These are phyloP conservation scores for Hericium alpestre DNA, from an alignment of 768 basidiomycete species.

Conservation along the genomic window DNA sequence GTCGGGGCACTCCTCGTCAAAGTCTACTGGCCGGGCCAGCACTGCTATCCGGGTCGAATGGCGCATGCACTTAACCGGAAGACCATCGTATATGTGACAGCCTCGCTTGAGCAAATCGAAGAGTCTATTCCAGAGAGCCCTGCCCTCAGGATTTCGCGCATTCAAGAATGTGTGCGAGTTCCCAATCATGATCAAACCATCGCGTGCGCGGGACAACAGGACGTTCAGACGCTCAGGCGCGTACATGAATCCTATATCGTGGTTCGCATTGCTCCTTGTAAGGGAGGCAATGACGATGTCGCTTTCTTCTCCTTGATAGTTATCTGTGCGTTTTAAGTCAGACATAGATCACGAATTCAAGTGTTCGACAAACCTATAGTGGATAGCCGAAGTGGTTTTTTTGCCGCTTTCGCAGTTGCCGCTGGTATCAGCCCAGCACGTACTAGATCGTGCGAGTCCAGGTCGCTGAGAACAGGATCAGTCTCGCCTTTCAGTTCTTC, in stretches of 20 bases:
- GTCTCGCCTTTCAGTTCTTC: constrained; percentile 30
- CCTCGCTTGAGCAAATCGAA: constrained; percentile 32
- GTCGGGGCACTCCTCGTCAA: constrained; percentile 42
- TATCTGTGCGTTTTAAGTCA: constrained; percentile 33
- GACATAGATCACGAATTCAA: no score
- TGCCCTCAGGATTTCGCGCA: constrained; percentile 32
- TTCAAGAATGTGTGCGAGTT: constrained; percentile 48
- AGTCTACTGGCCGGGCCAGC: constrained; percentile 34
- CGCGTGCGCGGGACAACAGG: constrained; percentile 55
- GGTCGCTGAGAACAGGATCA: constrained; percentile 54
- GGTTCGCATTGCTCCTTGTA: constrained; percentile 43
- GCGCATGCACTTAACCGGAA: constrained; percentile 48
- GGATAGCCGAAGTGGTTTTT: constrained; percentile 42
- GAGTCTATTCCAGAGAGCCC: constrained; percentile 40
- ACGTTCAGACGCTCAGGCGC: constrained; percentile 64
- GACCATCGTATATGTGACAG: constrained; percentile 43
- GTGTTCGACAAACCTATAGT: constrained; percentile 43
- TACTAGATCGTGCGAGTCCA: constrained; percentile 49
- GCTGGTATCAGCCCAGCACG: constrained; percentile 42
- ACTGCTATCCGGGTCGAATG: constrained; percentile 34
- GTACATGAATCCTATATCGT: constrained; percentile 64
- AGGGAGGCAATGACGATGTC: constrained; percentile 55
- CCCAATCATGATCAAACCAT: constrained; percentile 57
- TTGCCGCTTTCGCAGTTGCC: constrained; percentile 27
- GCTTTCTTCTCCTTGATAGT: constrained; percentile 70